Conservation (phyloP, 2,329 filamentous ascomycete species). For the Nemania serpens region DNA sequence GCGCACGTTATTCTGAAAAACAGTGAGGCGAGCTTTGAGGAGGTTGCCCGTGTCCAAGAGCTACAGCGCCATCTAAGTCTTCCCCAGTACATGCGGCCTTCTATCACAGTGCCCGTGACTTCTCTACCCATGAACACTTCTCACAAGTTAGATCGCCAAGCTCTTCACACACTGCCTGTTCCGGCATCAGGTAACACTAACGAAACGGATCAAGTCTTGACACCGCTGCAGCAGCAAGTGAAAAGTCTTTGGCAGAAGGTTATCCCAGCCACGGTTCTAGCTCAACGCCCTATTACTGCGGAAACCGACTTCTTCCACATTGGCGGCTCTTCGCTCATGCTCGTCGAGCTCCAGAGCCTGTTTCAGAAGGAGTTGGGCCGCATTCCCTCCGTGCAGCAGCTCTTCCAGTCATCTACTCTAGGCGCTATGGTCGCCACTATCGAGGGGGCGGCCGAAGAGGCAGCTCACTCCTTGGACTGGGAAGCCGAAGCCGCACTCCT, state of each 20-base stretch:
- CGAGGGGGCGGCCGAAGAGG: neutral
- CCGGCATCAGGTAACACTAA: neutral
- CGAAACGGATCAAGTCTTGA: neutral
- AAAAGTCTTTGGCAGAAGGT: conserved; percentile 28
- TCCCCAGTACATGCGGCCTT: neutral
- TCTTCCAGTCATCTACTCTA: conserved; percentile 47
- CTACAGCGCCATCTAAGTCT: neutral
- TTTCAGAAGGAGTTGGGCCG: conserved; percentile 43
- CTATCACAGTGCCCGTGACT: neutral
- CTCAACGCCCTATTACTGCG: neutral
- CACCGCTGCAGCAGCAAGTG: neutral
- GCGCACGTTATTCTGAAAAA: conserved; percentile 9
- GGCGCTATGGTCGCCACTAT: conserved; percentile 42
- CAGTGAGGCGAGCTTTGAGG: neutral
- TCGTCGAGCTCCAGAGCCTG: conserved; percentile 45
- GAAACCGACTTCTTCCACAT: conserved; percentile 48
- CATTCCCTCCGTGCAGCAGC: conserved; percentile 25
- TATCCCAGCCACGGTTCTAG: conserved; percentile 18
- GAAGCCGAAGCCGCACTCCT: neutral
- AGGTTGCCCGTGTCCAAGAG: neutral
- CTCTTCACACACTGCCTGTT: neutral
- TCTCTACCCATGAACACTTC: neutral
- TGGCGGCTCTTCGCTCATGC: conserved; percentile 49
- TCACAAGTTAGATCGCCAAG: neutral
- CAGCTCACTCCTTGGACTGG: neutral